Conservation (phyloP, 2,329 filamentous ascomycete genomes). For the Harringtonia aguacate region DNA sequence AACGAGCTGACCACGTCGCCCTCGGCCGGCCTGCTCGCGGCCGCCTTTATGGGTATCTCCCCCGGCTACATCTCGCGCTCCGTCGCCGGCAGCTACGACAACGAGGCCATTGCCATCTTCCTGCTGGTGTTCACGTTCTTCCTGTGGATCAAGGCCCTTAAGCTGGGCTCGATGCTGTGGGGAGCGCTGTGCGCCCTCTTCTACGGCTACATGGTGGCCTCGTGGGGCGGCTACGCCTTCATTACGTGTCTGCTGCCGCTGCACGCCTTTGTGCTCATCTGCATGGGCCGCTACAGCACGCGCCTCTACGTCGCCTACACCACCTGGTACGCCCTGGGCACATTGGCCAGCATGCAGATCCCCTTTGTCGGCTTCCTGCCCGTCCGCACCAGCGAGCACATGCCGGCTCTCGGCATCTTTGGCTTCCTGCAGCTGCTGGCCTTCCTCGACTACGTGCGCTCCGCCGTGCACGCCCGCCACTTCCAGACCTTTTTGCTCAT, state of each 20-base stretch:
- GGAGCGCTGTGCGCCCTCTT: conserved; percentile 88
- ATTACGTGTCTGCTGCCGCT: conserved; percentile 95
- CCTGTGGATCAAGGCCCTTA: conserved; percentile 97
- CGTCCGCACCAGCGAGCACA: conserved; percentile 95
- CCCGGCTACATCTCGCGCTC: conserved; percentile 97
- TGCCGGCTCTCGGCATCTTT: conserved; percentile 93
- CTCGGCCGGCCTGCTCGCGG: conserved; percentile 88
- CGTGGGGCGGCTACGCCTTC: conserved; percentile 99
- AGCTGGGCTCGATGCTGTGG: conserved; percentile 94
- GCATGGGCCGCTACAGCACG: conserved; percentile 93
- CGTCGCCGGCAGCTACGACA: conserved; percentile 92
- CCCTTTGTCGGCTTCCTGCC: conserved; percentile 97
- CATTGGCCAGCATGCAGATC: conserved; percentile 97
- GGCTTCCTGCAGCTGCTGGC: conserved; percentile 89
- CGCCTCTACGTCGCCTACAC: conserved; percentile 94
- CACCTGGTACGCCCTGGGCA: conserved; percentile 95
- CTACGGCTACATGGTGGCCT: conserved; percentile 99
- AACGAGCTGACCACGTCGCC: conserved; percentile 95
- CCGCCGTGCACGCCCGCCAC: conserved; percentile 82
- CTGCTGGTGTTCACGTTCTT: conserved; percentile 97
- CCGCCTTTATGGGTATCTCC: conserved; percentile 92
- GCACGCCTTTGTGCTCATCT: conserved; percentile 86
- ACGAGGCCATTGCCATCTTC: conserved; percentile 99
- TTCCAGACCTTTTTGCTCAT: conserved; percentile 83
- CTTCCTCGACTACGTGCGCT: conserved; percentile 81